These are phyloP conservation scores for Sechiopsis laciniata DNA, from an alignment of 306 rosid species.

Conservation along the genomic window DNA sequence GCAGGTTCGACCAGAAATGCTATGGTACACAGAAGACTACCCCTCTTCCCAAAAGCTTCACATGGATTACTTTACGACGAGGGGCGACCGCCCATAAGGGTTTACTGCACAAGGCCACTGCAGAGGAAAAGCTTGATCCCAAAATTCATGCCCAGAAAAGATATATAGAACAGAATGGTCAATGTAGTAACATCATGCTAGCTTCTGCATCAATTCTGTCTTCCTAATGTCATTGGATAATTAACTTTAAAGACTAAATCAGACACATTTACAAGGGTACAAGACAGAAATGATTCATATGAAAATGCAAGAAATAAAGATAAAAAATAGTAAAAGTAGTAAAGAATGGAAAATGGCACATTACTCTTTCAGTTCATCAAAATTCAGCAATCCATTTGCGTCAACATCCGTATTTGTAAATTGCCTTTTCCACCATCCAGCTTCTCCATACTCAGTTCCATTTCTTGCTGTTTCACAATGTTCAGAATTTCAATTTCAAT, in stretches of 20 bases:
- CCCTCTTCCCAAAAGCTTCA: too few relatives aligned
- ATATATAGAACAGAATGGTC: neutral
- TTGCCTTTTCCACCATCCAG: constrained; percentile 77
- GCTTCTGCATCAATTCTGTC: neutral
- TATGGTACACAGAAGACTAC: too few relatives aligned
- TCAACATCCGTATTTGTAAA: constrained; percentile 55
- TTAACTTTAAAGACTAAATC: neutral
- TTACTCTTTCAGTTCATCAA: constrained; percentile 65
- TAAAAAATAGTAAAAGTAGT: neutral
- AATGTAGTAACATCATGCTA: neutral
- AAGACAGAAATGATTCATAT: neutral
- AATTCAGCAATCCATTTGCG: constrained; percentile 43
- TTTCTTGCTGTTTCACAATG: constrained; percentile 41
- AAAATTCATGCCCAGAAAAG: too few relatives aligned
- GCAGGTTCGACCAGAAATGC: too few relatives aligned
- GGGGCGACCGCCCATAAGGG: too few relatives aligned
- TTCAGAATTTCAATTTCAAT: neutral
- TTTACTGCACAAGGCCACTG: too few relatives aligned
- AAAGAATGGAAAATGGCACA: neutral
- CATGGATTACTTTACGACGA: too few relatives aligned
- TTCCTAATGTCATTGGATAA: neutral
- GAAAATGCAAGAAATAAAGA: neutral
- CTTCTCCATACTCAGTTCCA: constrained; percentile 52
- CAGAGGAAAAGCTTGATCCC: too few relatives aligned
- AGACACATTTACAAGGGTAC: neutral